These are phyloP conservation scores for Ophiognomonia clavigignenti-juglandacearum DNA, from an alignment of 2,329 filamentous ascomycete species.

Conservation along the genomic window DNA sequence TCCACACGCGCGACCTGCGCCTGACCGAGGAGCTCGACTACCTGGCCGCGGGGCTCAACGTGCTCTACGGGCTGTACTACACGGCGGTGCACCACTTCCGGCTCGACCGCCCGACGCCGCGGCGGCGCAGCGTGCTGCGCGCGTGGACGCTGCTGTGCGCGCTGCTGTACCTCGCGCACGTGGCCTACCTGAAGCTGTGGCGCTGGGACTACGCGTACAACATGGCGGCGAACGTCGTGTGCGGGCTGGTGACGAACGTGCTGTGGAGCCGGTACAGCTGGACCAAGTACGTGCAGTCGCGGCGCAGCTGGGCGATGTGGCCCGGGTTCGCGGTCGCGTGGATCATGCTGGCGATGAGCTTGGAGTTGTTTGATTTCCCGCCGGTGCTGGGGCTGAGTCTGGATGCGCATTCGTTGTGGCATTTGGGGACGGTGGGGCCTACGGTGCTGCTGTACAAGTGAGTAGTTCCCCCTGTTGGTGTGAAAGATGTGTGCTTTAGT, in stretches of 20 bases:
- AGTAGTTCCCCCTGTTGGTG: constrained; percentile 34
- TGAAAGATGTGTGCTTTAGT: background rate
- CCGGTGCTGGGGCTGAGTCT: constrained; percentile 69
- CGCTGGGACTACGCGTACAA: constrained; percentile 97
- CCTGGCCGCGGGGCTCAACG: constrained; percentile 83
- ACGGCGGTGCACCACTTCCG: constrained; percentile 77
- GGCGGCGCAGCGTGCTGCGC: constrained; percentile 50
- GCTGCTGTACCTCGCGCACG: constrained; percentile 67
- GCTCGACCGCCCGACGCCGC: constrained; percentile 56
- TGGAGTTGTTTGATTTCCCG: constrained; percentile 92
- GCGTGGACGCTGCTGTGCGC: constrained; percentile 73
- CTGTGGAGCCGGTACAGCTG: constrained; percentile 86
- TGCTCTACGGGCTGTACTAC: constrained; percentile 89
- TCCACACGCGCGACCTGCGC: constrained; percentile 83
- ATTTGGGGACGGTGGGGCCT: constrained; percentile 85
- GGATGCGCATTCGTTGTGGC: constrained; percentile 95
- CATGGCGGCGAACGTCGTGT: constrained; percentile 87
- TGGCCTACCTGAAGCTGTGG: constrained; percentile 79
- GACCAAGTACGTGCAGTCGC: constrained; percentile 64
- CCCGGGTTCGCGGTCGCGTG: constrained; percentile 87
- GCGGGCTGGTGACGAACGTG: constrained; percentile 73
- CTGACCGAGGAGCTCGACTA: constrained; percentile 94
- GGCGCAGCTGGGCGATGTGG: constrained; percentile 78
- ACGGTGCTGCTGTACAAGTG: constrained; percentile 93
- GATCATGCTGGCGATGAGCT: constrained; percentile 89